These are phyloP conservation scores for Pseudocercospora vitis DNA, from an alignment of 2,329 filamentous ascomycete genomes.

Conservation along the genomic window DNA sequence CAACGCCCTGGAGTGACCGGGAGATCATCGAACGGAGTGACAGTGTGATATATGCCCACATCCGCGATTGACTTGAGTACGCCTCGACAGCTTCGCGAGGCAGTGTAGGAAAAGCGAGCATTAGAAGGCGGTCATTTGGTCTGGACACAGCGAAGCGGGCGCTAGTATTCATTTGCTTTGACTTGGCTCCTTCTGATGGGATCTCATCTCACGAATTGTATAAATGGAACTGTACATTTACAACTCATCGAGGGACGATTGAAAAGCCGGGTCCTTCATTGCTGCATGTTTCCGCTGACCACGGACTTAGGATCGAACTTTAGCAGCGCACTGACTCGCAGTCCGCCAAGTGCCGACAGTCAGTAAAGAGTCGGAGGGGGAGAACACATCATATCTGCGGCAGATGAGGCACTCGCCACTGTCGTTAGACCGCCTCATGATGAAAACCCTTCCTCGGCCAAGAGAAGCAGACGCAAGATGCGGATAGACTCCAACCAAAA, in stretches of 20 bases:
- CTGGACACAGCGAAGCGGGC: slow-evolving; percentile 11
- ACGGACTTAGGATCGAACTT: no score
- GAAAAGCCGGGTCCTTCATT: no score
- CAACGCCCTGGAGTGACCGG: background rate
- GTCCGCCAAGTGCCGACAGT: no score
- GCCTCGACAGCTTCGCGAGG: slow-evolving; percentile 2
- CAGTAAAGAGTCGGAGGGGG: no score
- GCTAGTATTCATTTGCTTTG: slow-evolving; percentile 3
- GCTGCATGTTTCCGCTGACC: no score
- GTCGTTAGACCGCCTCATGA: no score
- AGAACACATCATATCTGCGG: no score
- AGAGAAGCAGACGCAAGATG: no score
- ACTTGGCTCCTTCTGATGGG: slow-evolving; percentile 6
- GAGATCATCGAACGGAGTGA: background rate
- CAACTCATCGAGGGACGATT: background rate
- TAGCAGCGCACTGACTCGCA: no score
- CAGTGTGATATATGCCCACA: background rate
- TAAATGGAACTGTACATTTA: slow-evolving; percentile 21
- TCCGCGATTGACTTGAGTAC: slow-evolving; percentile 1
- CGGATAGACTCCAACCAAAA: no score
- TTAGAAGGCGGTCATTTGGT: slow-evolving; percentile 14
- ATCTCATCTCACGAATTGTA: slow-evolving; percentile 21
- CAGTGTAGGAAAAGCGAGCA: slow-evolving; percentile 12
- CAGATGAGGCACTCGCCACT: no score
- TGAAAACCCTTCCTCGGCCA: no score